Base-by-base conservation (phyloP, 2,329 filamentous ascomycete species). In the Aureobasidium zeae region DNA sequence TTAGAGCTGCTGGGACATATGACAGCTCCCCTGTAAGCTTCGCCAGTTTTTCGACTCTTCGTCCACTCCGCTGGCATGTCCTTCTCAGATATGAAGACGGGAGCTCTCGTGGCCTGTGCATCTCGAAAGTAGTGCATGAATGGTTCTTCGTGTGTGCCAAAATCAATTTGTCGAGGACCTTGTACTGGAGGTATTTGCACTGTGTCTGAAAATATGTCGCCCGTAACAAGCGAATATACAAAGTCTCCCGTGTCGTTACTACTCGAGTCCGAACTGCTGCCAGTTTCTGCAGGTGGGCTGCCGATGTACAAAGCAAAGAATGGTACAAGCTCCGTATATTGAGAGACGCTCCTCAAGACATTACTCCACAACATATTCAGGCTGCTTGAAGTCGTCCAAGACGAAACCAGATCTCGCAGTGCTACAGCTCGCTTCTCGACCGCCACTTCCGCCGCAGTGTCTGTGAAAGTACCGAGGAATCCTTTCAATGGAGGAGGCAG, bases 1-100 rank as follows among this genome's bases (percentile, higher is more conserved):
- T 39, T 45, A 8, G 26, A 44, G 41, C 47, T 38, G 19, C 16
- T 43, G 2, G 30, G 33, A 15, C 43, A 49, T 7, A 46, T 22
- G 1, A 38, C 25, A 31, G 32, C 37, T 11, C 37, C 26, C n/a
- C 37, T 29, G n/a, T 28, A 41, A 17, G 26, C 19, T 17, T 41
- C 37, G 2, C 19, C n/a, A 17, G 20, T 13, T 19, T 20, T 28
- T 3, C 37, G 26, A 31, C n/a, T 12, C n/a, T n/a, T 8, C 10
- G 30, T 25, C 26, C 37, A 41, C 5, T 6, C 37, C 3, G 2
- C 2, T 2, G 37, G 37, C 22, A 41, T 41, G 13, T 41, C 37
- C 2, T n/a, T 5, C 17, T 5, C 19, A 2, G n/a, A 2, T 4
- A 41, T 19, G 1, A 17, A 6, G 2, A 31, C 26, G 15, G 37